Conservation (phyloP, 2,329 filamentous ascomycete genomes). For the Aureobasidium musti region DNA sequence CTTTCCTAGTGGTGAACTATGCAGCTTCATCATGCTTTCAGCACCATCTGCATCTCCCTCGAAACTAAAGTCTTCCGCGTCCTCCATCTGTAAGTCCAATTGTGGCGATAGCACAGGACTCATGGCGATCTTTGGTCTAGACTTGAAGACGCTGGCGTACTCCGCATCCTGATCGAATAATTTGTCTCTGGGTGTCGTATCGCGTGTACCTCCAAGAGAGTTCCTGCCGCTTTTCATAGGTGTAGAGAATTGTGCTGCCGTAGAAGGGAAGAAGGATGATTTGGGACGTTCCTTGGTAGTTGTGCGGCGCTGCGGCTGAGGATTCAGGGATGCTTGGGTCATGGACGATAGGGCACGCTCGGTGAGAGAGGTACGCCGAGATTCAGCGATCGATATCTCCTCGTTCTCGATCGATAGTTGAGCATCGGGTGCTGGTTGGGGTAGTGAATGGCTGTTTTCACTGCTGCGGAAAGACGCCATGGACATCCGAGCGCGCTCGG, state of each 20-base stretch:
- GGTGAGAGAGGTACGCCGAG: constrained; percentile 56
- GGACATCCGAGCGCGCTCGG: constrained; percentile 52
- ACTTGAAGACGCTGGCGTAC: constrained; percentile 81
- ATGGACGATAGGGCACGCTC: constrained; percentile 84
- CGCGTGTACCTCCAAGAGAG: constrained; percentile 24
- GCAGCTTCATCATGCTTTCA: background rate
- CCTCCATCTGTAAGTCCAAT: background rate
- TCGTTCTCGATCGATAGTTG: constrained; percentile 28
- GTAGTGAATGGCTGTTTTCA: constrained; percentile 33
- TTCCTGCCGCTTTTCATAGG: constrained; percentile 43
- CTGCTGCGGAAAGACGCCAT: constrained; percentile 43
- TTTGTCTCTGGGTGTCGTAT: constrained; percentile 62
- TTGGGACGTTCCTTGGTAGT: constrained; percentile 33
- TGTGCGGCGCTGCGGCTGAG: constrained; percentile 17
- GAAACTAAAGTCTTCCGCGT: constrained; percentile 7
- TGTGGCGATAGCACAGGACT: constrained; percentile 58
- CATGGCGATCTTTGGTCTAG: constrained; percentile 73
- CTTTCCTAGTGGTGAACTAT: constrained; percentile 10
- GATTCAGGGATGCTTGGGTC: constrained; percentile 57
- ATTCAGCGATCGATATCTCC: background rate
- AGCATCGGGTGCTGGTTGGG: constrained; percentile 36
- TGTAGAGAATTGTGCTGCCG: constrained; percentile 52
- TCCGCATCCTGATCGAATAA: constrained; percentile 72
- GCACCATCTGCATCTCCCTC: background rate
- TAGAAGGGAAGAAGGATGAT: constrained; percentile 52